Evolutionary conservation across 129 eudicot genomes (phyloP), one percentile per base, ranked within the genome.

Genomic region (Solidago caesia): DNA sequence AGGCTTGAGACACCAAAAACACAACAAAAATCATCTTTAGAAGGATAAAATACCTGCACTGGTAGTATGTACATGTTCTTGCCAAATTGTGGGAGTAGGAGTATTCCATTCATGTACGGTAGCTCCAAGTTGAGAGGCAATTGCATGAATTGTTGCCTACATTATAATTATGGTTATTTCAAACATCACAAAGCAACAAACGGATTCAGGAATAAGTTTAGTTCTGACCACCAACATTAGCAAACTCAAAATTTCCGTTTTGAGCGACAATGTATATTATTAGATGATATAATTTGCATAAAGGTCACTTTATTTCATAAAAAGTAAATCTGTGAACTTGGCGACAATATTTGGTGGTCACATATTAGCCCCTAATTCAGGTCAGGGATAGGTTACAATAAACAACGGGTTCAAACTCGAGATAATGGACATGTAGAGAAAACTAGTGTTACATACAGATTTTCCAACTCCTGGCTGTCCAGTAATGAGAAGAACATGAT

Each of bases 391-490:
- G 49, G 47, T 25, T 65, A 43, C n/a, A 67, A 27, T 43, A 67
- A 7, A 53, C 6, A 76, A 25, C 7, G 12, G 67, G 16, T 76
- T 57, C 27, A 68, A 45, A 26, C 57, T 69, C 14, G 9, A 62
- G 14, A 49, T 42, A 52, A 48, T 21, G 21, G 41, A 70, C 70
- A 65, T 41, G 64, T 47, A 68, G 45, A 14, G 65, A 64, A 51
- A 68, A 79, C 13, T 29, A 52, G 21, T 26, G 44, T 9, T 39
- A 73, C 96, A 71, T 89, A 92, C 99, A 76, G 99, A 90, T 91
- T 94, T 94, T 76, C 99, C 99, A 82, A 84, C 92, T 77, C 99
- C 99, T 82, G 99, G 81, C 67, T 74, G 97, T 76, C 99, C 99
- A 60, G 91, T 85, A 64, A 94, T 79, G 45, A 94, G 88, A 61